A percentile compares a stretch with the other conserved stretches of the same genome.
Conservation (phyloP, 2,329 filamentous ascomycete genomes). For the Alternaria longipes region DNA sequence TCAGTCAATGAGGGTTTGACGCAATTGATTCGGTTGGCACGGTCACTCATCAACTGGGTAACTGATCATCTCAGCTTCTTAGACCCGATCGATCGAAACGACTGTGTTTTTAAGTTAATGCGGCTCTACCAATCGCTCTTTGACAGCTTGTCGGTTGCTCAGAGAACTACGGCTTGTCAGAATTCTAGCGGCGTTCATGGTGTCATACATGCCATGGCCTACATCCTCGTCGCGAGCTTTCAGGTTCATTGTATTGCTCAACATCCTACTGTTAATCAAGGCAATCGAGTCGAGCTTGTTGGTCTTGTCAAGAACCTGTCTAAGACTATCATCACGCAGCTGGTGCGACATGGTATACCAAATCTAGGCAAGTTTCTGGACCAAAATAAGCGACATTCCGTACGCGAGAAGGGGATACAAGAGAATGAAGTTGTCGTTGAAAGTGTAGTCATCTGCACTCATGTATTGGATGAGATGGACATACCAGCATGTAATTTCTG, state of each 20-base stretch:
- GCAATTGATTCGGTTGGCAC: slow-evolving; percentile 42
- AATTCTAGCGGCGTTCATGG: neutral
- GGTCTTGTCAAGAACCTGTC: slow-evolving; percentile 48
- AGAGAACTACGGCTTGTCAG: slow-evolving; percentile 5
- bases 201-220: slow-evolving; percentile 34
- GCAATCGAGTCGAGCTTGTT: slow-evolving; percentile 29
- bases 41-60: slow-evolving; percentile 61
- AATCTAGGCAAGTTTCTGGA: slow-evolving; percentile 57
- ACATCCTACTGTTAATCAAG: slow-evolving; percentile 31
- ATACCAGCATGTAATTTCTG: slow-evolving; percentile 53
- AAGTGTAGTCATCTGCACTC: slow-evolving; percentile 58
- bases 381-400: slow-evolving; percentile 52
- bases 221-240: slow-evolving; percentile 39
- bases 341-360: slow-evolving; percentile 45
- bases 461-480: slow-evolving; percentile 50
- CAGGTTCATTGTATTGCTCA: slow-evolving; percentile 47
- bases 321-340: slow-evolving; percentile 48
- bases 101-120: slow-evolving; percentile 56
- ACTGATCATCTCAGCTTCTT: slow-evolving; percentile 61
- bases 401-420: slow-evolving; percentile 60
- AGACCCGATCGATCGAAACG: slow-evolving; percentile 63
- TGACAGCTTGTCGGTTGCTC: slow-evolving; percentile 30
- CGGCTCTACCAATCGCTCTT: slow-evolving; percentile 52
- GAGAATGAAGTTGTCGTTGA: slow-evolving; percentile 56
- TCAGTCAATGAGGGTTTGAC: slow-evolving; percentile 7